phyloP scores from a whole-genome alignment of 2,329 filamentous ascomycete genomes.

The Clonostachys byssicola region DNA sequence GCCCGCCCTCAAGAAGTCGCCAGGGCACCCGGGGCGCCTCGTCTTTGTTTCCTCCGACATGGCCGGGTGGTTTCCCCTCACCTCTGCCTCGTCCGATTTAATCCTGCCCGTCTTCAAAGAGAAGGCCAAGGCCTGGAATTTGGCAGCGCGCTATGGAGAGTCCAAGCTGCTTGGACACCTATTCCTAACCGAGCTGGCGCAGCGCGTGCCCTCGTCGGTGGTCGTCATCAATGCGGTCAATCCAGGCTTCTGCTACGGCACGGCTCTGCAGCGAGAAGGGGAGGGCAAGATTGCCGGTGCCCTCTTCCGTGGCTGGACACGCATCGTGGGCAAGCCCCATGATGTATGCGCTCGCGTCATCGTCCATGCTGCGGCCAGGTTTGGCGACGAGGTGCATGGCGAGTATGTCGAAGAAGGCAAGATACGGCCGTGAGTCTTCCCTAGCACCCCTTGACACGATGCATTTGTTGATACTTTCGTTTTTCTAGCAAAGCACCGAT shows the following conservation, averaged over 20 bases:
- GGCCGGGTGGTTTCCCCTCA: slow-evolving; percentile 9
- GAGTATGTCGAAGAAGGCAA: slow-evolving; percentile 2
- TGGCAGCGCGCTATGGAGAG: background rate
- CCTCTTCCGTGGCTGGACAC: background rate
- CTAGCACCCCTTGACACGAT: background rate
- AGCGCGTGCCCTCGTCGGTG: background rate
- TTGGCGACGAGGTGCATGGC: slow-evolving; percentile 1
- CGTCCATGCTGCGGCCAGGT: slow-evolving; percentile 1
- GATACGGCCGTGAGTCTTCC: slow-evolving; percentile 4
- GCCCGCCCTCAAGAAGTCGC: slow-evolving; percentile 13
- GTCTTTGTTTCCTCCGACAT: slow-evolving; percentile 17
- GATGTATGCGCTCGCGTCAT: slow-evolving; percentile 1
- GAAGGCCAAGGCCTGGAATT: background rate
- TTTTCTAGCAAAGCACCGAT: background rate
- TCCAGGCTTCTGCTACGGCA: slow-evolving; percentile 1
- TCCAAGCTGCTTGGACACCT: slow-evolving; percentile 1
- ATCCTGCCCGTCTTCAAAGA: slow-evolving; percentile 1
- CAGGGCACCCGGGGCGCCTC: slow-evolving; percentile 8
- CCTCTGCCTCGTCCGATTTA: background rate
- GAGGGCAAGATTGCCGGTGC: background rate
- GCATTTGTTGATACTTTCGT: background rate
- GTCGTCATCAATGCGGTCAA: slow-evolving; percentile 1
- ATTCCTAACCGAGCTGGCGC: slow-evolving; percentile 2
- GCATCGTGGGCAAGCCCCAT: background rate
- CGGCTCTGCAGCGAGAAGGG: background rate